Conservation (phyloP, 1,284 basidiomycete species). For the Sanghuangporus weigelae region DNA sequence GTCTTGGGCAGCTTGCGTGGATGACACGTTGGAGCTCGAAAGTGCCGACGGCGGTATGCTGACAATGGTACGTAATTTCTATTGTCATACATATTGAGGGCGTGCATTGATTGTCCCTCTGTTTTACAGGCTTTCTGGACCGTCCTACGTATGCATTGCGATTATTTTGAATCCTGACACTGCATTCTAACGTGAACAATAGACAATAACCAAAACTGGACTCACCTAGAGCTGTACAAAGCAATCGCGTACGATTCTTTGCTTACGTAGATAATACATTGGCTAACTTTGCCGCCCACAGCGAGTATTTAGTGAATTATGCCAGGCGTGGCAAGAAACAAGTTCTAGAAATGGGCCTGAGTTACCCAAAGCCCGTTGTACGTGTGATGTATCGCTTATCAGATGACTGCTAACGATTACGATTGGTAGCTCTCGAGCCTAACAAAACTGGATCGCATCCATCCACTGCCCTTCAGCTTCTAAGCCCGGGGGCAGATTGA, state of each 20-base stretch:
- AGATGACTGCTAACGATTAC: background rate
- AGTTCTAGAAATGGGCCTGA: background rate
- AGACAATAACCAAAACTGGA: slow-evolving; percentile 3
- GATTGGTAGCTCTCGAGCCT: slow-evolving; percentile 1
- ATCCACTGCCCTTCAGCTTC: slow-evolving; percentile 8
- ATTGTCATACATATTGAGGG: background rate
- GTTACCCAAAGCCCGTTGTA: slow-evolving; percentile 14
- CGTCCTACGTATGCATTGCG: slow-evolving; percentile 3
- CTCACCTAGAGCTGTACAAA: slow-evolving; percentile 5
- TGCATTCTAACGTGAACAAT: background rate
- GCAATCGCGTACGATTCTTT: slow-evolving; percentile 8
- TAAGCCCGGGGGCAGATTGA: background rate
- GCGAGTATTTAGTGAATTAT: slow-evolving; percentile 4
- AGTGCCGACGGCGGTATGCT: slow-evolving; percentile 6
- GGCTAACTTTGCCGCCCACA: background rate
- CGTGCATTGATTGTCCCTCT: background rate
- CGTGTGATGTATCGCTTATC: background rate
- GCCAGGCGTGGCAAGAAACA: slow-evolving; percentile 4
- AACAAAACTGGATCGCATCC: slow-evolving; percentile 8
- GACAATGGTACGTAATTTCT: slow-evolving; percentile 9
- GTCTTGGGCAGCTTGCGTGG: slow-evolving; percentile 15
- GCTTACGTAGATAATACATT: background rate
- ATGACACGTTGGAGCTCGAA: slow-evolving; percentile 6
- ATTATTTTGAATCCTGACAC: background rate
- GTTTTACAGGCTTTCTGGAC: slow-evolving; percentile 9